These are phyloP conservation scores for Sporobolomyces phaffii DNA, from an alignment of 768 basidiomycete genomes.

Conservation along the genomic window DNA sequence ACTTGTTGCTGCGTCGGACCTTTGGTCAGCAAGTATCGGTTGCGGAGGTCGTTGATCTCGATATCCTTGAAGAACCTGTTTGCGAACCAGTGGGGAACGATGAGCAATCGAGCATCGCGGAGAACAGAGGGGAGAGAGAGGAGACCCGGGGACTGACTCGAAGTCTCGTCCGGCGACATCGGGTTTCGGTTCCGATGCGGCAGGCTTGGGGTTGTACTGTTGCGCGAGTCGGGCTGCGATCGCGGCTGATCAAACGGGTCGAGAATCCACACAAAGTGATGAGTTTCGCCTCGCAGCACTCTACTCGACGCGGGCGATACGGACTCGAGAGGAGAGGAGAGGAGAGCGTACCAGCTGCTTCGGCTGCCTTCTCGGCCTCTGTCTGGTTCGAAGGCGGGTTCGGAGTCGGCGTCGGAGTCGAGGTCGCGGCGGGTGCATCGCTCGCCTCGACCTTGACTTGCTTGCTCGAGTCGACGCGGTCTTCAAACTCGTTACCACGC, in stretches of 20 bases:
- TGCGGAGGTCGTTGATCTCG: constrained; percentile 93
- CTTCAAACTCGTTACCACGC: constrained; percentile 67
- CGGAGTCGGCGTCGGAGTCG: too few relatives aligned
- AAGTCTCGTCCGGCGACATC: constrained; percentile 13
- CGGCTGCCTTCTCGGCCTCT: constrained; percentile 54
- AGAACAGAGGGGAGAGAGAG: not conserved
- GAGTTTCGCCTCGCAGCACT: too few relatives aligned
- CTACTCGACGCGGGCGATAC: too few relatives aligned
- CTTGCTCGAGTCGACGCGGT: constrained; percentile 50
- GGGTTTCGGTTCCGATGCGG: not conserved
- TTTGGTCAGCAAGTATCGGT: constrained; percentile 89
- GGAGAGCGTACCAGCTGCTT: constrained; percentile 59
- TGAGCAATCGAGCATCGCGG: too few relatives aligned
- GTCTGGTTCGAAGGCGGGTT: constrained; percentile 47
- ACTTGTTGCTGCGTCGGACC: constrained; percentile 88
- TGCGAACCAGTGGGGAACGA: too few relatives aligned
- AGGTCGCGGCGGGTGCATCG: too few relatives aligned
- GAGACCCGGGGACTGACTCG: constrained; percentile 40
- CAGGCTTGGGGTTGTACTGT: constrained; percentile 32
- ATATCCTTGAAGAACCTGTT: constrained; percentile 82
- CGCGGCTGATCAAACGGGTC: constrained; percentile 71
- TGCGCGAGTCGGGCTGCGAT: constrained; percentile 79
- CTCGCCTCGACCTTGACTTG: constrained; percentile 51
- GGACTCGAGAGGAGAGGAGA: not conserved
- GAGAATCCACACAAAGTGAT: too few relatives aligned